phyloP scores from a whole-genome alignment of 805 yeast species.

The Candida insectalens region DNA sequence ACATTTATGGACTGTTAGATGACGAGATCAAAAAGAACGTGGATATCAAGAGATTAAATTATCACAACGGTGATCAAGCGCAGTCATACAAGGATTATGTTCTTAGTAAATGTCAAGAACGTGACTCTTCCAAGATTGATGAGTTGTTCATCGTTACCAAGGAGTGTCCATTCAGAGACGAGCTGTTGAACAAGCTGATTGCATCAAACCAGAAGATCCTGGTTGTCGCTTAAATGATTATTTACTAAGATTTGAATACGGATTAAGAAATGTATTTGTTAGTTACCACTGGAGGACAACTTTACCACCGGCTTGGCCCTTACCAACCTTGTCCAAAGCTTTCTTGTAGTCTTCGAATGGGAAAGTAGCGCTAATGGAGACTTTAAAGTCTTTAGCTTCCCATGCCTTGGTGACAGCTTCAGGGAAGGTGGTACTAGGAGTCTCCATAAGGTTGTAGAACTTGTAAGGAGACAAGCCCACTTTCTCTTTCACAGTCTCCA shows the following conservation, averaged over 20 bases:
- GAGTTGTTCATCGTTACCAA: slow-evolving; percentile 15
- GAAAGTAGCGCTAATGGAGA: slow-evolving; percentile 45
- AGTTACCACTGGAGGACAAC: slow-evolving; percentile 31
- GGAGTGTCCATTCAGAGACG: slow-evolving; percentile 4
- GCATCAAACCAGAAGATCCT: slow-evolving; percentile 16
- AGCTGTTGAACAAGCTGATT: slow-evolving; percentile 11
- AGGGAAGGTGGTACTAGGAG: neutral
- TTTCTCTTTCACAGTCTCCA: slow-evolving; percentile 5
- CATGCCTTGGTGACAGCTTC: slow-evolving; percentile 33
- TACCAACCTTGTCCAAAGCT: slow-evolving; percentile 40
- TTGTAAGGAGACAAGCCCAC: slow-evolving; percentile 10
- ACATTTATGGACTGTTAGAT: neutral
- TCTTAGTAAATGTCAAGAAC: neutral
- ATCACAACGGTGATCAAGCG: slow-evolving; percentile 2
- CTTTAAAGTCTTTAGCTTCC: slow-evolving; percentile 31
- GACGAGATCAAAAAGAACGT: slow-evolving; percentile 1
- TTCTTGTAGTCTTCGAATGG: slow-evolving; percentile 31
- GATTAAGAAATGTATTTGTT: neutral
- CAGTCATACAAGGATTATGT: slow-evolving; percentile 6
- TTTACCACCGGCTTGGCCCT: slow-evolving; percentile 56
- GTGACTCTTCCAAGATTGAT: slow-evolving; percentile 7
- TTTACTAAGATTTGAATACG: neutral
- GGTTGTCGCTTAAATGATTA: slow-evolving; percentile 11
- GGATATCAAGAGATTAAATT: slow-evolving; percentile 3
- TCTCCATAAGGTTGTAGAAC: slow-evolving; percentile 3